Evolutionary conservation across 495 filamentous ascomycete species (phyloP), one percentile per base, ranked within the genome.

Genomic region (Rhizodiscina lignyota): DNA sequence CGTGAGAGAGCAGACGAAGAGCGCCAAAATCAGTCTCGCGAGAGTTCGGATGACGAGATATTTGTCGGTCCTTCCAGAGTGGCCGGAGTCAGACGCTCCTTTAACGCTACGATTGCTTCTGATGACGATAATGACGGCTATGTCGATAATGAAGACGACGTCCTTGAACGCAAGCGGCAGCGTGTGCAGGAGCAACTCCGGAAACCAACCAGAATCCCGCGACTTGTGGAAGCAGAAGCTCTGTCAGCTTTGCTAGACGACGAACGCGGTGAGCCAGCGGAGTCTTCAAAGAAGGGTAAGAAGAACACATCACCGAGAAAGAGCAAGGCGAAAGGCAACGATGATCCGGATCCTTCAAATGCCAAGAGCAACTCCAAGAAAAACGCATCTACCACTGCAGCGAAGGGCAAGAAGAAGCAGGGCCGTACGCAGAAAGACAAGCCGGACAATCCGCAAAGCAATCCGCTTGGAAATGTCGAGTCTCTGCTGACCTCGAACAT

Each of bases 401-500:
- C 6, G 16, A 44, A 37, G 22, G 17, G 17, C 1, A 38, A 45
- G 33, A 2, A 38, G 5, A 27, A 32, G 31, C 19, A 24, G 8
- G 27, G 28, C 23, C 17, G 2, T 13, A 12, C 31, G 5, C 2
- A 24, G 2, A 30, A 32, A 15, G 27, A 21, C 31, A 8, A 31
- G 2, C 43, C n/a, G n/a, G n/a, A n/a, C n/a, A n/a, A n/a, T n/a
- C n/a, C n/a, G n/a, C n/a, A n/a, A n/a, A n/a, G n/a, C n/a, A n/a
- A n/a, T n/a, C n/a, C n/a, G n/a, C n/a, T n/a, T n/a, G n/a, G n/a
- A n/a, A n/a, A 41, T 31, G 23, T 36, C 5, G 19, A 16, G 12
- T 41, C 43, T 24, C 21, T 48, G 21, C 37, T 46, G 15, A 42
- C 5, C 5, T 37, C 30, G 21, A 35, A 57, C 31, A 44, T 54